Conservation (phyloP, 202 grass and related monocot genomes). For the Digitaria exilis region DNA sequence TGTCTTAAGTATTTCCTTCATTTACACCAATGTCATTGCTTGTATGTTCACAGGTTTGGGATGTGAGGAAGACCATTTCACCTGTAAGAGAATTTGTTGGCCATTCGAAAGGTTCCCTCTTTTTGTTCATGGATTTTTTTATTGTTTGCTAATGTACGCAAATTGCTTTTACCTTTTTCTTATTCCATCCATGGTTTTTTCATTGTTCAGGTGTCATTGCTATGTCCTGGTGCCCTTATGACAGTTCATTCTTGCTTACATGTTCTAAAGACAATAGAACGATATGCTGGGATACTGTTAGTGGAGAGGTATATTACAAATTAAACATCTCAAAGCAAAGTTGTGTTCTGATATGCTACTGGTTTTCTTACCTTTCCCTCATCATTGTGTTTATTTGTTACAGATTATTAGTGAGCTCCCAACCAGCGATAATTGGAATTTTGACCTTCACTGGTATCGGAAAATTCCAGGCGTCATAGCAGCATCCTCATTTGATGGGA, state of each 20-base stretch:
- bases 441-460: slow-evolving; percentile 96
- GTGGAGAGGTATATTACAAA: slow-evolving; percentile 73
- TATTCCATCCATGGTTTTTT: slow-evolving; percentile 28
- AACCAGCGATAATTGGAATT: slow-evolving; percentile 85
- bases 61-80: slow-evolving; percentile 98
- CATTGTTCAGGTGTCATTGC: slow-evolving; percentile 85
- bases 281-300: slow-evolving; percentile 98
- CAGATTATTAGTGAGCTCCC: slow-evolving; percentile 96
- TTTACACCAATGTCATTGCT: slow-evolving; percentile 27
- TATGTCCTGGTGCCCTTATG: slow-evolving; percentile 99
- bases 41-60: slow-evolving; percentile 74
- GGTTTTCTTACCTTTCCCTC: slow-evolving; percentile 14
- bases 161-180: background rate
- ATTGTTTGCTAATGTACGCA: slow-evolving; percentile 7
- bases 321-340: slow-evolving; percentile 25
- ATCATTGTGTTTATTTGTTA: slow-evolving; percentile 35
- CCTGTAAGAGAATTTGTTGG: slow-evolving; percentile 97
- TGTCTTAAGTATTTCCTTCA: background rate
- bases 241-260: slow-evolving; percentile 96
- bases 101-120: slow-evolving; percentile 86
- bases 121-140: background rate
- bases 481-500: slow-evolving; percentile 93
- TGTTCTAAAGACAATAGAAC: slow-evolving; percentile 99
- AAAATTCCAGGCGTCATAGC: slow-evolving; percentile 95
- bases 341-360: slow-evolving; percentile 13